These are phyloP conservation scores for Pseudoscleropodium purum DNA, from an alignment of 225 moss, liverwort and hornwort species.

Conservation along the genomic window DNA sequence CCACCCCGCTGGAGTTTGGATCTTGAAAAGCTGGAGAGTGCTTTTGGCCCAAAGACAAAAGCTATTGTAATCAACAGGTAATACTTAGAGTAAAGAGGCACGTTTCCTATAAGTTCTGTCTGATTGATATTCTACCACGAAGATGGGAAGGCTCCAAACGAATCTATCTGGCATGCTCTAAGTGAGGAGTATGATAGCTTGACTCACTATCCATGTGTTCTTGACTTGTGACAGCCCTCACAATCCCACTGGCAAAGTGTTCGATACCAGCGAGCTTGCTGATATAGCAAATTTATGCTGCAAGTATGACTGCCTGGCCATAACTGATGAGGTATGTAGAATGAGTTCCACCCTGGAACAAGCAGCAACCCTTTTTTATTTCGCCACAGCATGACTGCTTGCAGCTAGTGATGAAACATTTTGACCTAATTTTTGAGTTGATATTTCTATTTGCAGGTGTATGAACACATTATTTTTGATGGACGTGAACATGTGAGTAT, in stretches of 20 bases:
- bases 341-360: not conserved
- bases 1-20: slow-evolving; percentile 66
- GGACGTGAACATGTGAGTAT: slow-evolving; percentile 56
- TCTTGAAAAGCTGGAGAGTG: slow-evolving; percentile 44
- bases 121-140: not conserved
- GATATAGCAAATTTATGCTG: slow-evolving; percentile 68
- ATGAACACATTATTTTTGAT: slow-evolving; percentile 71
- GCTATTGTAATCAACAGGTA: slow-evolving; percentile 82
- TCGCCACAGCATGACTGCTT: not conserved
- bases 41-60: slow-evolving; percentile 54
- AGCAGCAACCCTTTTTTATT: not conserved
- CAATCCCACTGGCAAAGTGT: slow-evolving; percentile 88
- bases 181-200: not conserved
- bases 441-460: slow-evolving; percentile 47
- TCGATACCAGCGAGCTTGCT: slow-evolving; percentile 53
- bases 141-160: not conserved
- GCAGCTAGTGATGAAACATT: not conserved
- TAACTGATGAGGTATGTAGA: slow-evolving; percentile 66
- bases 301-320: slow-evolving; percentile 72
- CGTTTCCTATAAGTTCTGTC: not conserved
- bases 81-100: not conserved
- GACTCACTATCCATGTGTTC: not conserved
- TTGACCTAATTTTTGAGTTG: not conserved
- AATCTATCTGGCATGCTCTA: not conserved
- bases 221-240: slow-evolving; percentile 56